A percentile compares a stretch with the other conserved stretches of the same genome.
Evolutionary conservation across 1,139 yeast genomes (phyloP).

Genomic region (Debaryomycetaceae sp.): DNA sequence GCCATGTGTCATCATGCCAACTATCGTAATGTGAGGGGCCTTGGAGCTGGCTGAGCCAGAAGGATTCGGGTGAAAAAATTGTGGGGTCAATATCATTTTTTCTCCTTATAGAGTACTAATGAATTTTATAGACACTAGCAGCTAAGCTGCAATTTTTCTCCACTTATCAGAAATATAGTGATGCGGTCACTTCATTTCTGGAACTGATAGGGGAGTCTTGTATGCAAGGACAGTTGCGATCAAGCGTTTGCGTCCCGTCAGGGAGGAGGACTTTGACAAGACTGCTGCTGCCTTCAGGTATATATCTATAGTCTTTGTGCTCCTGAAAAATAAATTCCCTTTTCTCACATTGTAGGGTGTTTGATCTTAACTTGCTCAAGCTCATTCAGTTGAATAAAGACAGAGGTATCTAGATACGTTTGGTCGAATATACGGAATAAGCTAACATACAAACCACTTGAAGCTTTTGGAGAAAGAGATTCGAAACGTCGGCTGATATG

Average conservation of each 20-base stretch:
- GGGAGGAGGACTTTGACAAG: not conserved
- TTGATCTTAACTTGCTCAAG: not conserved
- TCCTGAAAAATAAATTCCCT: not conserved
- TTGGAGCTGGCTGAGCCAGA: slow-evolving; percentile 1
- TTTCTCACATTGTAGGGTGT: not conserved
- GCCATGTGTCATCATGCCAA: too few relatives aligned
- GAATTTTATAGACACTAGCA: too few relatives aligned
- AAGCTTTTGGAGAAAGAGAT: too few relatives aligned
- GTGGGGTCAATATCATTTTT: not conserved
- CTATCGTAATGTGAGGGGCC: not conserved
- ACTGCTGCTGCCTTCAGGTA: not conserved
- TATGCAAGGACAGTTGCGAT: not conserved
- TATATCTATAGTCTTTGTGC: not conserved
- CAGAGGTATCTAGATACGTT: too few relatives aligned
- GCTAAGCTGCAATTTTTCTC: not conserved
- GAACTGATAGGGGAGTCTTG: not conserved
- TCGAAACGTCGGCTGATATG: slow-evolving; percentile 16
- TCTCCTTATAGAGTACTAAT: not conserved
- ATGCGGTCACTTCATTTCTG: not conserved
- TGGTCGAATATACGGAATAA: too few relatives aligned
- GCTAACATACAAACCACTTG: too few relatives aligned
- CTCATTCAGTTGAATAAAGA: too few relatives aligned
- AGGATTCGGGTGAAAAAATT: too few relatives aligned
- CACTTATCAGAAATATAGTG: not conserved
- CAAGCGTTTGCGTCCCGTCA: not conserved